These are phyloP conservation scores for Amanita pallidorosea DNA, from an alignment of 768 basidiomycete species.

Conservation along the genomic window DNA sequence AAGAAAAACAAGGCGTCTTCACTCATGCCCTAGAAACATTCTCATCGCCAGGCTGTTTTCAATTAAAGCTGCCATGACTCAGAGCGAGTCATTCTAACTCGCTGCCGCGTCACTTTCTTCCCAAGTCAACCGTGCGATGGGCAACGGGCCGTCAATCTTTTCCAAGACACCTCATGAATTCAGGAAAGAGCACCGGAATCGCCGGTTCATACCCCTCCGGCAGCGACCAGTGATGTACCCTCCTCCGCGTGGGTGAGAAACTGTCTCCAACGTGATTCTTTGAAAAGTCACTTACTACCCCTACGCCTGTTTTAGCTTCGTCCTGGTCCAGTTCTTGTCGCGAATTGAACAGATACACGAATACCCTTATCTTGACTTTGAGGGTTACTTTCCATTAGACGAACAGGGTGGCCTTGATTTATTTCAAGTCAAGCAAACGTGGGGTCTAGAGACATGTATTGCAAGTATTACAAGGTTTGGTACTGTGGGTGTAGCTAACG, in stretches of 20 bases:
- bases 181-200: background rate
- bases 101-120: background rate
- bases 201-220: background rate
- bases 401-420: slow-evolving; percentile 3
- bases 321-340: slow-evolving; percentile 3
- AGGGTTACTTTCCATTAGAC: slow-evolving; percentile 2
- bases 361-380: slow-evolving; percentile 2
- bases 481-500: too few species aligned
- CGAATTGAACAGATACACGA: background rate
- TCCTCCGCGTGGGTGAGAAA: slow-evolving; percentile 2
- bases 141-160: slow-evolving; percentile 3
- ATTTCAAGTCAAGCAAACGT: background rate
- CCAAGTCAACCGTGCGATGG: background rate
- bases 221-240: slow-evolving; percentile 2
- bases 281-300: background rate
- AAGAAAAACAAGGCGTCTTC: background rate
- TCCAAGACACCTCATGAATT: slow-evolving; percentile 5
- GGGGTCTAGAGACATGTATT: slow-evolving; percentile 5
- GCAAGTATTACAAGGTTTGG: background rate
- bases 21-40: background rate
- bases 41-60: background rate
- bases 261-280: background rate
- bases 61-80: background rate
- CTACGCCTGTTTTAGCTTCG: background rate
- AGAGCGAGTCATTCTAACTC: background rate